Conservation (phyloP, 2,329 filamentous ascomycete genomes). For the Nothophoma quercina region DNA sequence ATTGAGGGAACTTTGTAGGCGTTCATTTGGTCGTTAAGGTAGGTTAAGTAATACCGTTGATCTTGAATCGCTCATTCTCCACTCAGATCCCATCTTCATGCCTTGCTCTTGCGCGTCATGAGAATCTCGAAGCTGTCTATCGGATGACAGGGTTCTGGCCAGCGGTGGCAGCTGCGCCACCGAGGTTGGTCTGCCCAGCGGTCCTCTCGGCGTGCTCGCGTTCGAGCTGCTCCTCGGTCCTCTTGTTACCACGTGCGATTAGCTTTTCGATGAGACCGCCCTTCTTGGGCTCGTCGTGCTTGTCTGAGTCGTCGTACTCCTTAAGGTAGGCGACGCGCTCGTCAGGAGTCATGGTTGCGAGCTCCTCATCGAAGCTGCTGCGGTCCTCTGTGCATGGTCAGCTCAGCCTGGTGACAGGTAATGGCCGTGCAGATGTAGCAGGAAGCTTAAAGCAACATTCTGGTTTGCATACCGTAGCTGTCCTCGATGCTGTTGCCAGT, state of each 20-base stretch:
- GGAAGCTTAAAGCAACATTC: not conserved
- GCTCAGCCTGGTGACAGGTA: not conserved
- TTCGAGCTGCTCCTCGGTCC: slow-evolving; percentile 44
- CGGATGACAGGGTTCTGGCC: slow-evolving; percentile 20
- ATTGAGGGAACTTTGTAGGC: not conserved
- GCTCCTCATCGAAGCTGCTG: slow-evolving; percentile 42
- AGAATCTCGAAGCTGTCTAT: not conserved
- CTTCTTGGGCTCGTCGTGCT: slow-evolving; percentile 41
- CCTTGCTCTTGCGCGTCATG: slow-evolving; percentile 14
- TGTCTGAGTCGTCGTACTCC: slow-evolving; percentile 47
- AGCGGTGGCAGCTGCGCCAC: slow-evolving; percentile 11
- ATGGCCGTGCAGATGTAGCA: not conserved
- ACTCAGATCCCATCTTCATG: not conserved
- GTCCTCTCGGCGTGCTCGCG: slow-evolving; percentile 35
- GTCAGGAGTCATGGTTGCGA: slow-evolving; percentile 41
- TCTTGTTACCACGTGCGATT: slow-evolving; percentile 46
- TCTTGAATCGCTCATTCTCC: slow-evolving; percentile 4
- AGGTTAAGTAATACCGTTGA: not conserved
- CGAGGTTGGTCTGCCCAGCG: slow-evolving; percentile 15
- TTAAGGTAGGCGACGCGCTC: slow-evolving; percentile 46
- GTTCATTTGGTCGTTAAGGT: slow-evolving; percentile 10
- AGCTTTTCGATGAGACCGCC: slow-evolving; percentile 43
- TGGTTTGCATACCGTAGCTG: slow-evolving; percentile 10
- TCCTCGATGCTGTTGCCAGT: slow-evolving; percentile 14
- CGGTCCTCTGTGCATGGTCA: slow-evolving; percentile 37